These are phyloP conservation scores for Arthrobotrys pseudoclavata DNA, from an alignment of 2,329 filamentous ascomycete genomes.

Conservation along the genomic window DNA sequence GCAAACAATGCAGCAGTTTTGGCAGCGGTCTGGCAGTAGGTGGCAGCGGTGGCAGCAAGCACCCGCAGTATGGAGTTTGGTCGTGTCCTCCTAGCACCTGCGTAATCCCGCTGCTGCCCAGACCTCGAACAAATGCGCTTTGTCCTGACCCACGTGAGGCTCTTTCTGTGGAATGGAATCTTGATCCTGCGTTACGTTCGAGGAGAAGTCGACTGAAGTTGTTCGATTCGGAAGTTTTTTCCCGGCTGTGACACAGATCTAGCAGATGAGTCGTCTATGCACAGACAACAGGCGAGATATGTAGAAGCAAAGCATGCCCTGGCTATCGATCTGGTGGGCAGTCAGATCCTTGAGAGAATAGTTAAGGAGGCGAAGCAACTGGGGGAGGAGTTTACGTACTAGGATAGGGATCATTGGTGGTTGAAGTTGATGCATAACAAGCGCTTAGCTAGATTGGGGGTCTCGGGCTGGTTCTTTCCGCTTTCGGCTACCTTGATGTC, in stretches of 20 bases:
- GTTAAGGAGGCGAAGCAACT: slow-evolving; percentile 25
- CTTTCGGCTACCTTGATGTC: slow-evolving; percentile 11
- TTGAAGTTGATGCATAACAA: slow-evolving; percentile 9
- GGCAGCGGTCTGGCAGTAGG: slow-evolving; percentile 17
- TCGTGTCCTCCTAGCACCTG: slow-evolving; percentile 24
- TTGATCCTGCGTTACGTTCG: slow-evolving; percentile 10
- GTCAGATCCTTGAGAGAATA: slow-evolving; percentile 25
- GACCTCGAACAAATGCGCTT: slow-evolving; percentile 20
- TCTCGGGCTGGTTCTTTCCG: neutral
- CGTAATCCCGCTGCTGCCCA: slow-evolving; percentile 27
- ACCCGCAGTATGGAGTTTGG: slow-evolving; percentile 21
- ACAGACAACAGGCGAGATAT: slow-evolving; percentile 20
- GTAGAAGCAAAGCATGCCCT: slow-evolving; percentile 7
- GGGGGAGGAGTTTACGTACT: slow-evolving; percentile 20
- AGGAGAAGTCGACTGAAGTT: slow-evolving; percentile 9
- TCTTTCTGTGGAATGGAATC: slow-evolving; percentile 19
- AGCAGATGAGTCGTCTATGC: slow-evolving; percentile 27
- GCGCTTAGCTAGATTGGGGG: slow-evolving; percentile 8
- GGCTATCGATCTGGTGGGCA: slow-evolving; percentile 22
- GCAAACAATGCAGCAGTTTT: slow-evolving; percentile 5
- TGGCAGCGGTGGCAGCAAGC: slow-evolving; percentile 22
- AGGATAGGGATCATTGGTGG: slow-evolving; percentile 9
- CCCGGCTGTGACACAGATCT: slow-evolving; percentile 30
- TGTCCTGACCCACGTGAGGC: slow-evolving; percentile 23
- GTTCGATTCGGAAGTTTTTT: slow-evolving; percentile 26